A percentile compares a stretch with the other conserved stretches of the same genome.
Evolutionary conservation across 441 rosid genomes (phyloP).

Genomic region (Corymbia citriodora): DNA sequence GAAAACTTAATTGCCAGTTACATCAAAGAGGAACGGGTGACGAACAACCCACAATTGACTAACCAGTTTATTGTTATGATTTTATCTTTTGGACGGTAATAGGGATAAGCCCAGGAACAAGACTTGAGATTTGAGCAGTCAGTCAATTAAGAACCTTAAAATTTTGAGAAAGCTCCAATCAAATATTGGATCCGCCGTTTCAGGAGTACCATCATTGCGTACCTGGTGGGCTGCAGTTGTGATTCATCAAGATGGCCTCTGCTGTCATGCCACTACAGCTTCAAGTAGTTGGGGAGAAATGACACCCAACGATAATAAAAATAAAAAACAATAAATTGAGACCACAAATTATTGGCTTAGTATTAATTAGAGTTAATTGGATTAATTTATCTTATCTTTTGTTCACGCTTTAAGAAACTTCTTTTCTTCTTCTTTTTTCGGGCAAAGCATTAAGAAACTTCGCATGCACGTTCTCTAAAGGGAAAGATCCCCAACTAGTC

Average conservation of each 20-base stretch:
- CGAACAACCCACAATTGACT: background rate
- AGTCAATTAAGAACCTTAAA: background rate
- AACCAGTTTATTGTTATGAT: background rate
- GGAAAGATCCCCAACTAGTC: background rate
- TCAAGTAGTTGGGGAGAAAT: too few species aligned
- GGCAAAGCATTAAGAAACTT: background rate
- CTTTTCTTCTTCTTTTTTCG: too few species aligned
- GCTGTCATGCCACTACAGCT: too few species aligned
- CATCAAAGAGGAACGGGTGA: background rate
- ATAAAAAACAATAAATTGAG: too few species aligned
- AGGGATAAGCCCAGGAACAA: background rate
- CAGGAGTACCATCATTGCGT: too few species aligned
- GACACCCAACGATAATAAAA: too few species aligned
- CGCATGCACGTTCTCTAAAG: background rate
- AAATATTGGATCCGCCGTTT: too few species aligned
- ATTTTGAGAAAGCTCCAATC: background rate
- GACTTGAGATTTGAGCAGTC: background rate
- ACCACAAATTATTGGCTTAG: background rate
- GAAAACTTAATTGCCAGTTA: background rate
- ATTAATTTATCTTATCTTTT: too few species aligned
- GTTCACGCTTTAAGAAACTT: background rate
- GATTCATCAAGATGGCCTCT: too few species aligned
- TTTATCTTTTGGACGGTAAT: rapidly evolving
- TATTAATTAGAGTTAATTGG: background rate
- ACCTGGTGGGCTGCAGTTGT: too few species aligned